phyloP scores from a whole-genome alignment of 1,284 basidiomycete genomes.

The Peniophora sp. region DNA sequence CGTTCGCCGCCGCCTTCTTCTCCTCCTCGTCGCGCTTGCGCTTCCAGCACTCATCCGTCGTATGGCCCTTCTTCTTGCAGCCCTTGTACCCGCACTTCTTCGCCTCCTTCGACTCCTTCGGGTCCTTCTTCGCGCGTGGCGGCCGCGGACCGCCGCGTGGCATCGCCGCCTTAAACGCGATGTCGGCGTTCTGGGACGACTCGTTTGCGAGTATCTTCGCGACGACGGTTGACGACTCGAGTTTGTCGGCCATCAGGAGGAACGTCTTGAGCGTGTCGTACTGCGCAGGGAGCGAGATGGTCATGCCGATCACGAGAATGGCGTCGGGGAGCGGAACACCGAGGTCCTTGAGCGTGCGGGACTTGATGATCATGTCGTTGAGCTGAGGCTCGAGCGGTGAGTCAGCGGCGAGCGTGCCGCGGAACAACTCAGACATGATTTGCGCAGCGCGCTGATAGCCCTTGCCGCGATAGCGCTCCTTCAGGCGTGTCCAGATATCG shows the following conservation, averaged over 20 bases:
- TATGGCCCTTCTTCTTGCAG: constrained; percentile 8
- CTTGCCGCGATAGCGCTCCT: constrained; percentile 11
- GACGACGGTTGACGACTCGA: constrained; percentile 7
- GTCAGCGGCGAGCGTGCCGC: constrained; percentile 11
- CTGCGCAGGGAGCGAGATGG: constrained; percentile 14
- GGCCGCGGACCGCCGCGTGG: no score
- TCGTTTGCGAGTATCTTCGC: no score
- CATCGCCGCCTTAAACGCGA: no score
- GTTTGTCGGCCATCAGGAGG: constrained; percentile 8
- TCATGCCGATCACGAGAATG: constrained; percentile 13
- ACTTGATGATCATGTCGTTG: constrained; percentile 12
- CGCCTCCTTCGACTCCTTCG: no score
- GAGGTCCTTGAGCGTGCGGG: constrained; percentile 9
- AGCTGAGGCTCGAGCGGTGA: constrained; percentile 13
- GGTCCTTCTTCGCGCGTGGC: no score
- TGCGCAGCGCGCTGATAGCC: constrained; percentile 14
- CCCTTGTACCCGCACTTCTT: constrained; percentile 8
- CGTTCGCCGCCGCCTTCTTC: no score
- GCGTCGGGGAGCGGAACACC: constrained; percentile 8
- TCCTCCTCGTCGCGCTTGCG: no score
- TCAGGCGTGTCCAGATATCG: constrained; percentile 11
- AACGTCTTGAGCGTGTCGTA: constrained; percentile 13
- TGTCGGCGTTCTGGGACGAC: no score
- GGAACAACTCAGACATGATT: constrained; percentile 15
- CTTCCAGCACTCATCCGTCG: constrained; percentile 6